Conservation (phyloP, 2,329 filamentous ascomycete genomes). For the Stagonosporopsis chrysanthemi region DNA sequence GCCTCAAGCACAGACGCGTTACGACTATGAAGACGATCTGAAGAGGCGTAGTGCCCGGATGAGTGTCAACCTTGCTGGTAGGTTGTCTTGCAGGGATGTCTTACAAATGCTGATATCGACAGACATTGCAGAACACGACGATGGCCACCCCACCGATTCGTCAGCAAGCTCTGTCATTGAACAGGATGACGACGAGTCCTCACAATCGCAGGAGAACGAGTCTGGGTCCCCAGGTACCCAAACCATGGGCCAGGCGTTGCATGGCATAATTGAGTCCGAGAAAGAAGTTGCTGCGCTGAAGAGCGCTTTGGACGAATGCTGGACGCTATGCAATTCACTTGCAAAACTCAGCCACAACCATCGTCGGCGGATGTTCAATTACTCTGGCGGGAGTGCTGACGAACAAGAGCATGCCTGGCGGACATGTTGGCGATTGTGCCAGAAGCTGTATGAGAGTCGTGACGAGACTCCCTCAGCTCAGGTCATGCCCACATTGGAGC, state of each 20-base stretch:
- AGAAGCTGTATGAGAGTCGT: constrained; percentile 83
- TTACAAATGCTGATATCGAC: constrained; percentile 23
- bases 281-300: constrained; percentile 73
- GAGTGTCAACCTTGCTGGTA: constrained; percentile 80
- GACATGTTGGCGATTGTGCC: constrained; percentile 91
- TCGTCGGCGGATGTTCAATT: constrained; percentile 78
- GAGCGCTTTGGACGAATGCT: constrained; percentile 83
- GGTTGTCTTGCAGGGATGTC: constrained; percentile 29
- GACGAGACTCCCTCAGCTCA: constrained; percentile 74
- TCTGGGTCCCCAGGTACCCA: constrained; percentile 38
- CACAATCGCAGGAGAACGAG: constrained; percentile 43
- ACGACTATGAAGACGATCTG: constrained; percentile 71
- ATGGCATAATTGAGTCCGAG: constrained; percentile 65
- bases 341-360: constrained; percentile 85
- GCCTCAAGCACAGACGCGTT: constrained; percentile 81
- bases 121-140: constrained; percentile 58
- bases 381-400: constrained; percentile 71
- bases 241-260: constrained; percentile 60
- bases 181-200: constrained; percentile 43
- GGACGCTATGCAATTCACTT: constrained; percentile 91
- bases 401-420: constrained; percentile 90
- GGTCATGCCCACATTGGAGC: constrained; percentile 77
- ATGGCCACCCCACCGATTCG: constrained; percentile 42
- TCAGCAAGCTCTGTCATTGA: constrained; percentile 42
- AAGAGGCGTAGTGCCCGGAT: constrained; percentile 63